Evolutionary conservation across 2,329 filamentous ascomycete genomes (phyloP).

Genomic region (Cladosporium velox): DNA sequence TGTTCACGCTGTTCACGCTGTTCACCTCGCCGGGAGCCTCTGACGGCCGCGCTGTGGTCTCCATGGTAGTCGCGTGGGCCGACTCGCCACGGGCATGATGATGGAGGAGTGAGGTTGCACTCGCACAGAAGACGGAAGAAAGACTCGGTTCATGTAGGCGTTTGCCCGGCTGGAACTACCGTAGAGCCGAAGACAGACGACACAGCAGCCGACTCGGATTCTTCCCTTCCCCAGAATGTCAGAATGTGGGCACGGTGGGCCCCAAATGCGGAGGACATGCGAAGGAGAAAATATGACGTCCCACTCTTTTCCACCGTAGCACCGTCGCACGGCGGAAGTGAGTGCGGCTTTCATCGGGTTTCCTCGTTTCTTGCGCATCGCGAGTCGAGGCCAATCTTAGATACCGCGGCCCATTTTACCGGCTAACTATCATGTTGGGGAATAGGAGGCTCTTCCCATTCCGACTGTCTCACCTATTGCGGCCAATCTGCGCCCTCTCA

Average conservation of each 20-base stretch:
- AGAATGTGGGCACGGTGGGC: not conserved
- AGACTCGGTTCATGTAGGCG: conserved; percentile 13
- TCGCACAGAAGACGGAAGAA: not conserved
- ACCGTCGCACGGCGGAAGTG: not conserved
- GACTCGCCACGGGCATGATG: not conserved
- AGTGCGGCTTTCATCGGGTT: not conserved
- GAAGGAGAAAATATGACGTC: conserved; percentile 1
- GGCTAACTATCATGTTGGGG: not conserved
- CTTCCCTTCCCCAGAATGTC: conserved; percentile 1
- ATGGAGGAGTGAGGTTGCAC: conserved; percentile 7
- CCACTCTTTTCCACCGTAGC: not conserved
- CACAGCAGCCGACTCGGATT: conserved; percentile 7
- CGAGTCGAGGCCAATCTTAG: not conserved
- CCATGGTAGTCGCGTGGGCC: conserved; percentile 15
- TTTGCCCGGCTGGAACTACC: conserved; percentile 15
- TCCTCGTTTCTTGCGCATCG: not conserved
- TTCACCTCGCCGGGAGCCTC: conserved; percentile 5
- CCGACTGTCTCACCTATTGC: not conserved
- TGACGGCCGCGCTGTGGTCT: conserved; percentile 18
- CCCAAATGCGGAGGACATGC: not conserved
- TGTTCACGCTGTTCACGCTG: not conserved
- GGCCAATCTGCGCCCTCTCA: not conserved
- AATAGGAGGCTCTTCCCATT: not conserved
- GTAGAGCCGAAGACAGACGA: conserved; percentile 12
- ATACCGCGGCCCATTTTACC: not conserved